Percentiles rank a stretch among this genome's conserved stretches.
phyloP scores from a whole-genome alignment of 331 rosid genomes.

The Rhamnella rubrinervis region DNA sequence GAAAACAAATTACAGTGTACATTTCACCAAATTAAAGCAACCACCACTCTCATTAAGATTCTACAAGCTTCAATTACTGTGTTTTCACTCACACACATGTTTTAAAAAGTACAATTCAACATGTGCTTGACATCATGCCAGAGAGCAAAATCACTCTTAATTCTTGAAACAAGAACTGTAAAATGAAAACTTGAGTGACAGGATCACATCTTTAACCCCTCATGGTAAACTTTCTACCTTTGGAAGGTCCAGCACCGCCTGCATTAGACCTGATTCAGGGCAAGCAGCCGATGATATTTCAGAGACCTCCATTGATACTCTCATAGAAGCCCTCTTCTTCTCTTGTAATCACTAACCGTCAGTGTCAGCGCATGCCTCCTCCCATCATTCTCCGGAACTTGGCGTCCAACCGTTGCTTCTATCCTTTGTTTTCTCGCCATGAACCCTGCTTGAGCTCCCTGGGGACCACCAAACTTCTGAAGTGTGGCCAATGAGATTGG shows the following conservation, averaged over 20 bases:
- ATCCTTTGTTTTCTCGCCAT: slow-evolving; percentile 71
- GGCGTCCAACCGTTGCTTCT: slow-evolving; percentile 75
- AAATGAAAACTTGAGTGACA: not conserved
- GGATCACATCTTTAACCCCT: not conserved
- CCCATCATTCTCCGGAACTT: slow-evolving; percentile 73
- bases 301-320: slow-evolving; percentile 6
- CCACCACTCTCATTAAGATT: no score
- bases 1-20: no score
- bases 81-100: no score
- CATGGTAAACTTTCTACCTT: not conserved
- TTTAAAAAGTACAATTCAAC: no score
- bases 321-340: slow-evolving; percentile 90
- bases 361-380: slow-evolving; percentile 65
- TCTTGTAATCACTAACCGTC: slow-evolving; percentile 80
- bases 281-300: not conserved
- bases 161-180: not conserved
- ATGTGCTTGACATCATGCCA: not conserved
- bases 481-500: slow-evolving; percentile 77
- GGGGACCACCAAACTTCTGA: slow-evolving; percentile 79
- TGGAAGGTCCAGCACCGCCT: not conserved
- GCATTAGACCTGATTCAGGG: not conserved
- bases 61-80: no score
- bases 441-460: slow-evolving; percentile 73
- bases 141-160: not conserved
- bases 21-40: no score